A percentile compares a stretch with the other conserved stretches of the same genome.
Evolutionary conservation across 1,284 basidiomycete genomes (phyloP).

Genomic region (Puccinia triticina): DNA sequence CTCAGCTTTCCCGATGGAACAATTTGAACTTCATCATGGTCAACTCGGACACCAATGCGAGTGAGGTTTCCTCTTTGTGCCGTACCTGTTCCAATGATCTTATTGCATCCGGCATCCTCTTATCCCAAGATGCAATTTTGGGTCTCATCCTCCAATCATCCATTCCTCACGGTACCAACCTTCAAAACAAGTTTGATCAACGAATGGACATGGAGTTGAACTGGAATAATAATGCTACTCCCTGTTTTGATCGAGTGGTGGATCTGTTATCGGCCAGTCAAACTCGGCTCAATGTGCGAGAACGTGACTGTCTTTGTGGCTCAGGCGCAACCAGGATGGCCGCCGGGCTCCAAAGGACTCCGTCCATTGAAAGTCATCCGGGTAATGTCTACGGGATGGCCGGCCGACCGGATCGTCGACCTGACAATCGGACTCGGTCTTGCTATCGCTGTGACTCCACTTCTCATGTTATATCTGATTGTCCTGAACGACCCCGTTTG

Average conservation of each 20-base stretch:
- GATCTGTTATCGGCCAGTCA: too few species aligned
- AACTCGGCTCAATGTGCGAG: too few species aligned
- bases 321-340: neutral
- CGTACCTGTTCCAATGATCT: neutral
- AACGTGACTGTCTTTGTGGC: neutral
- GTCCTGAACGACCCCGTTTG: too few species aligned
- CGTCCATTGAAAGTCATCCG: neutral
- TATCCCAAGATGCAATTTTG: neutral
- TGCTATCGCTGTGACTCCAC: neutral
- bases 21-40: neutral
- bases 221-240: neutral
- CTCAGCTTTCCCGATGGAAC: too few species aligned
- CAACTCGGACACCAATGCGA: neutral
- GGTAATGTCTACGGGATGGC: neutral
- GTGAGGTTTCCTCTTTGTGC: neutral
- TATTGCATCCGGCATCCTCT: neutral
- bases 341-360: neutral
- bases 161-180: neutral
- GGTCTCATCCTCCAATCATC: neutral
- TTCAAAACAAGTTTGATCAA: neutral
- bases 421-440: neutral
- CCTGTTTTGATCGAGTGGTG: too few species aligned
- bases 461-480: too few species aligned
- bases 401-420: neutral
- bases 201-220: neutral